Conservation (phyloP, 1,284 basidiomycete genomes). For the Cryptococcus sp. region DNA sequence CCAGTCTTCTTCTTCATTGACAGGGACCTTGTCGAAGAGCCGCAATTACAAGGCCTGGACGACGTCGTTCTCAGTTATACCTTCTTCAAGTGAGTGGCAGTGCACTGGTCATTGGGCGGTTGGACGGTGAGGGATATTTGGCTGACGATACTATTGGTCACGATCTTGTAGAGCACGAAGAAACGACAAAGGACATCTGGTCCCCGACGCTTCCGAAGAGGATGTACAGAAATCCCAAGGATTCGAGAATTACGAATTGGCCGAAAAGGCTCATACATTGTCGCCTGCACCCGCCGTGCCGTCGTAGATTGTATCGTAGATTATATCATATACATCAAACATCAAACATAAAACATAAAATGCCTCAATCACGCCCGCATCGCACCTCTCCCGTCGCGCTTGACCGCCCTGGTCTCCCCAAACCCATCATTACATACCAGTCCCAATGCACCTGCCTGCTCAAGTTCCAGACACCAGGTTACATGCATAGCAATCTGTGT, state of each 20-base stretch:
- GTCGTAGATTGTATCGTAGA: background rate
- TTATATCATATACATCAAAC: background rate
- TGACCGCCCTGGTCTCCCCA: no score
- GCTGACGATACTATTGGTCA: background rate
- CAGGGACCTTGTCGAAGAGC: conserved; percentile 91
- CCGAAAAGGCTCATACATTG: conserved; percentile 18
- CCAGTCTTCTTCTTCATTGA: conserved; percentile 99
- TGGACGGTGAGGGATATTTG: background rate
- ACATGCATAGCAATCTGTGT: no score
- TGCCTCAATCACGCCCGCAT: no score
- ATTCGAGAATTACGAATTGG: conserved; percentile 55
- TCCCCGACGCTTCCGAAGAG: conserved; percentile 80
- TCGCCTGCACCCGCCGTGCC: conserved; percentile 3
- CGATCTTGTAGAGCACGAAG: conserved; percentile 65
- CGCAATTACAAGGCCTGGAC: conserved; percentile 77
- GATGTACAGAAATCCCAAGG: conserved; percentile 75
- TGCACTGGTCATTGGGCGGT: background rate
- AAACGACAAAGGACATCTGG: conserved; percentile 76
- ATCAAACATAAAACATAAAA: no score
- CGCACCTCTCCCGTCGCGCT: no score
- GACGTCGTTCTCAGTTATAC: conserved; percentile 95
- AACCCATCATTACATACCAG: no score
- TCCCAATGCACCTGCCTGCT: no score
- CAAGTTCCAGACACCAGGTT: no score
- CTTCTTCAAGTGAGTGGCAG: conserved; percentile 77